phyloP scores from a whole-genome alignment of 345 rosid genomes.

The Salix viminalis region DNA sequence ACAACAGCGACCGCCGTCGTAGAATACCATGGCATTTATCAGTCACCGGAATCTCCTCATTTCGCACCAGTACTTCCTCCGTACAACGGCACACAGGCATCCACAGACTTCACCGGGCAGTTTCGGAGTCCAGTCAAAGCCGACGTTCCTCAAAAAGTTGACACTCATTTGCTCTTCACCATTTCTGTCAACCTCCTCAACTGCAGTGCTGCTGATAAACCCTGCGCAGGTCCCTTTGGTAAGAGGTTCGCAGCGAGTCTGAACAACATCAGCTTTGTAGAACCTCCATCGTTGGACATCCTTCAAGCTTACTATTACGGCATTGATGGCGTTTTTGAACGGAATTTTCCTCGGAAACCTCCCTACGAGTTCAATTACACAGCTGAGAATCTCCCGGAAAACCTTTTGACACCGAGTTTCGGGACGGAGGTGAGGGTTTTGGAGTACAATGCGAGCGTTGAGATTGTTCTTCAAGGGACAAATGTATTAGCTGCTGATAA shows the following conservation, averaged over 20 bases:
- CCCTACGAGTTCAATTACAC: slow-evolving; percentile 10
- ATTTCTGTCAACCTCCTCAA: background rate
- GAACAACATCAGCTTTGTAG: background rate
- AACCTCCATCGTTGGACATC: background rate
- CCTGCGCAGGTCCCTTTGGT: background rate
- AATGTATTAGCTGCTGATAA: background rate
- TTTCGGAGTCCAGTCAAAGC: background rate
- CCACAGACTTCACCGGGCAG: background rate
- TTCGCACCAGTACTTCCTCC: background rate
- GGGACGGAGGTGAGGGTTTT: slow-evolving; percentile 8
- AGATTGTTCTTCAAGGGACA: slow-evolving; percentile 10
- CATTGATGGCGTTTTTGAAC: background rate
- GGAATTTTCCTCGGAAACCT: slow-evolving; percentile 1
- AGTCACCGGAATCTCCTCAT: background rate
- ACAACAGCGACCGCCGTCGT: slow-evolving; percentile 21
- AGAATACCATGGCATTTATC: background rate
- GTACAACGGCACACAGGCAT: background rate
- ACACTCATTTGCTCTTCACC: slow-evolving; percentile 3
- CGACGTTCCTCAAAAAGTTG: background rate
- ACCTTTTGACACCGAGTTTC: background rate
- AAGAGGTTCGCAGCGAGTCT: background rate
- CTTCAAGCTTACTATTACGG: slow-evolving; percentile 1
- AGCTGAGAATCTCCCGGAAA: background rate
- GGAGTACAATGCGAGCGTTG: background rate
- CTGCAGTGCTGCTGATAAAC: background rate